Conservation (phyloP, 1,284 basidiomycete species). For the Moesziomyces sp. region DNA sequence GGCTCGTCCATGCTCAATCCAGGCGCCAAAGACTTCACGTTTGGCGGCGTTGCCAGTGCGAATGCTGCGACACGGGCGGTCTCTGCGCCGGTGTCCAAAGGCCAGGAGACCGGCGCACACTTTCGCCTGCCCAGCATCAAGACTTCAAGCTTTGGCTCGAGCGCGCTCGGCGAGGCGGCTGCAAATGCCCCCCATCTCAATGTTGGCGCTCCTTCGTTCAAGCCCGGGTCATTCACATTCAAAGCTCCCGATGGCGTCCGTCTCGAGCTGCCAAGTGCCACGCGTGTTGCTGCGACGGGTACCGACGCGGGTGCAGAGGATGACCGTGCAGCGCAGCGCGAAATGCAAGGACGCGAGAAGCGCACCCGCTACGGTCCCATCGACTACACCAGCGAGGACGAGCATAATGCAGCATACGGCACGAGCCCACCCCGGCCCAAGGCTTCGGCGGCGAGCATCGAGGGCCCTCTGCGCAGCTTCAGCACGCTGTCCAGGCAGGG, state of each 20-base stretch:
- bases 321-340: constrained; percentile 11
- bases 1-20: constrained; percentile 49
- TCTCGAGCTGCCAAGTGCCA: constrained; percentile 23
- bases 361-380: constrained; percentile 44
- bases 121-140: constrained; percentile 59
- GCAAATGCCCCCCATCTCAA: constrained; percentile 44
- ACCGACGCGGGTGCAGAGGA: background rate
- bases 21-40: constrained; percentile 51
- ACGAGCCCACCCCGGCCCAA: constrained; percentile 44
- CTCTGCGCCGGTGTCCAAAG: constrained; percentile 15
- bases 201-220: constrained; percentile 55
- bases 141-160: constrained; percentile 55
- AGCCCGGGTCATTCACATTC: constrained; percentile 58
- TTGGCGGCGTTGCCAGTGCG: constrained; percentile 14
- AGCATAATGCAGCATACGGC: constrained; percentile 13
- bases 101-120: constrained; percentile 14
- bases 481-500: constrained; percentile 33
- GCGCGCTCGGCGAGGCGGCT: constrained; percentile 28
- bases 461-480: constrained; percentile 49
- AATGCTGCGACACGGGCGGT: constrained; percentile 7
- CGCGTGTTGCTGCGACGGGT: constrained; percentile 1
- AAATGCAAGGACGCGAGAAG: constrained; percentile 55
- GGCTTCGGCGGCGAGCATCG: constrained; percentile 55
- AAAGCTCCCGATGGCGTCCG: constrained; percentile 34
- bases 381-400: constrained; percentile 35